These are phyloP conservation scores for Glebionis coronaria DNA, from an alignment of 129 eudicot species.

Conservation along the genomic window DNA sequence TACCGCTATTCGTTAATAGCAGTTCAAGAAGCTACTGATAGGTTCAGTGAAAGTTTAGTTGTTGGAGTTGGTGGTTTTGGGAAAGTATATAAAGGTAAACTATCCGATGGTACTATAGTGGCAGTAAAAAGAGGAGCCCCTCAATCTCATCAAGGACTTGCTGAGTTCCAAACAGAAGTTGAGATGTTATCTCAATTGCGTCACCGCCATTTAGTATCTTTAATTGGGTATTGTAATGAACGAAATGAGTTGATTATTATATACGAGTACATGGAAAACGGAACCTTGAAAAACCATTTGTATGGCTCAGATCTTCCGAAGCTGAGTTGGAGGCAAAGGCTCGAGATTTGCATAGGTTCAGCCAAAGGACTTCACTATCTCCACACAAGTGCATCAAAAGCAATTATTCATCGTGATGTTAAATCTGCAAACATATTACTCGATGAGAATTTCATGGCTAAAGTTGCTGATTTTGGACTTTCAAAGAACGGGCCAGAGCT, in stretches of 20 bases:
- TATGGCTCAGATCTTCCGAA: slow-evolving; percentile 59
- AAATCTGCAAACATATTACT: slow-evolving; percentile 70
- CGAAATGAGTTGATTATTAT: slow-evolving; percentile 59
- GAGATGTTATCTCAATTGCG: slow-evolving; percentile 79
- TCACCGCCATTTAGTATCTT: slow-evolving; percentile 73
- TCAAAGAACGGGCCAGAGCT: slow-evolving; percentile 63
- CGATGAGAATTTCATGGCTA: slow-evolving; percentile 62
- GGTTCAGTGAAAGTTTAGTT: slow-evolving; percentile 45
- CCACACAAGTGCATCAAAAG: slow-evolving; percentile 58
- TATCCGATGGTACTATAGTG: slow-evolving; percentile 51
- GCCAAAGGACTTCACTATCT: slow-evolving; percentile 76
- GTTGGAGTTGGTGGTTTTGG: slow-evolving; percentile 81
- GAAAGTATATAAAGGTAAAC: slow-evolving; percentile 59
- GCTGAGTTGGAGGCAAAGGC: slow-evolving; percentile 67
- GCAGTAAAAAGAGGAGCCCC: slow-evolving; percentile 65
- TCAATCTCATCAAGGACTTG: slow-evolving; percentile 57
- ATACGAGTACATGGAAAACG: slow-evolving; percentile 73
- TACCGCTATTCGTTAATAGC: slow-evolving; percentile 54
- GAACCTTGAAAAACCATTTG: slow-evolving; percentile 63
- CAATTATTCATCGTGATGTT: slow-evolving; percentile 70
- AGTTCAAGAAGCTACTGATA: slow-evolving; percentile 60
- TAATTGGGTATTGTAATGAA: slow-evolving; percentile 71
- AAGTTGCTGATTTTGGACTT: slow-evolving; percentile 73
- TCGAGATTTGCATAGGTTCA: slow-evolving; percentile 68
- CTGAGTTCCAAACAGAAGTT: slow-evolving; percentile 64